A percentile compares a stretch with the other conserved stretches of the same genome.
Conservation (phyloP, 768 basidiomycete species). For the Vishniacozyma victoriae region DNA sequence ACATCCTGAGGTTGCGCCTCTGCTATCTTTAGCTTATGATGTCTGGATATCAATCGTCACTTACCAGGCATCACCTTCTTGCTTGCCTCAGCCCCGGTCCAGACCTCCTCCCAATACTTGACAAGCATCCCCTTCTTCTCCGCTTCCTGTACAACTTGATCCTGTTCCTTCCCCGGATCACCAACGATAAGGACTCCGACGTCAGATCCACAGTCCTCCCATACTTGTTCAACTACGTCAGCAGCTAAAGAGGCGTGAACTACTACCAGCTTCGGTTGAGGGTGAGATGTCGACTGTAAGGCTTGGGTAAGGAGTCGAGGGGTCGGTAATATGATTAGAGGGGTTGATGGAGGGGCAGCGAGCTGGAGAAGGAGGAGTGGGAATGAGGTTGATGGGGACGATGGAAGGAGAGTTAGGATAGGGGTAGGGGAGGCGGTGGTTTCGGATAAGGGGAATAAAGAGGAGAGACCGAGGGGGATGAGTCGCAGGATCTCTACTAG, state of each 20-base stretch:
- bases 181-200: slow-evolving; percentile 71
- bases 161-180: slow-evolving; percentile 50
- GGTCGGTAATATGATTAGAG: slow-evolving; percentile 52
- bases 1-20: slow-evolving; percentile 40
- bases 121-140: slow-evolving; percentile 50
- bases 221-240: slow-evolving; percentile 58
- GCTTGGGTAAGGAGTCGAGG: slow-evolving; percentile 59
- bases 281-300: slow-evolving; percentile 19
- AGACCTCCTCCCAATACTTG: slow-evolving; percentile 59
- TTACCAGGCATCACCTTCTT: slow-evolving; percentile 35
- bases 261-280: slow-evolving; percentile 24
- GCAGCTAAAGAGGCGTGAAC: slow-evolving; percentile 17
- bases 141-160: slow-evolving; percentile 54
- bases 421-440: slow-evolving; percentile 55
- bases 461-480: slow-evolving; percentile 43
- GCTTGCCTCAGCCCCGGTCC: slow-evolving; percentile 59
- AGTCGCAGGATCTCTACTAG: slow-evolving; percentile 21
- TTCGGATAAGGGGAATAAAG: slow-evolving; percentile 70
- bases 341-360: slow-evolving; percentile 13
- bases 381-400: slow-evolving; percentile 47
- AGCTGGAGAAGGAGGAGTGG: slow-evolving; percentile 45
- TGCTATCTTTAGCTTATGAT: slow-evolving; percentile 5
- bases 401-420: slow-evolving; percentile 59
- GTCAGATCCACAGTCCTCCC: slow-evolving; percentile 57
- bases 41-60: neutral